These are phyloP conservation scores for Trichoderma endophyticum DNA, from an alignment of 2,329 filamentous ascomycete species.

Conservation along the genomic window DNA sequence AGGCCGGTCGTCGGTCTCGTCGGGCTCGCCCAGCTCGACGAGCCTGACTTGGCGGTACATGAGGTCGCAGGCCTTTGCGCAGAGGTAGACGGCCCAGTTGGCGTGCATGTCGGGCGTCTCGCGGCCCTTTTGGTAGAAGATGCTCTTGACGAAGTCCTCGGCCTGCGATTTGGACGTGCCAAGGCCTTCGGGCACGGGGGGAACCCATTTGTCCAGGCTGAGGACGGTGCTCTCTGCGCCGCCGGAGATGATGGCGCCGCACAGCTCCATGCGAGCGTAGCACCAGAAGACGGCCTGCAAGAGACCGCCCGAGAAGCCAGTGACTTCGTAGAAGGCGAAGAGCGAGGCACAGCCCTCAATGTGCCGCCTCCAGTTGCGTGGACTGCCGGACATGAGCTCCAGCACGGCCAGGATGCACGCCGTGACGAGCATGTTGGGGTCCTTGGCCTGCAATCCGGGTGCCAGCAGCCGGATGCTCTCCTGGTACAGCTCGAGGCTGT, in stretches of 20 bases:
- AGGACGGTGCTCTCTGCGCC: constrained; percentile 48
- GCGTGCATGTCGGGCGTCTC: constrained; percentile 47
- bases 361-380: constrained; percentile 52
- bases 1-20: constrained; percentile 36
- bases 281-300: constrained; percentile 56
- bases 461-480: constrained; percentile 46
- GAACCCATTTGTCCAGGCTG: constrained; percentile 48
- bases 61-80: constrained; percentile 48
- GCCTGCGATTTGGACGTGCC: constrained; percentile 23
- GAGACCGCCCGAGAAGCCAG: constrained; percentile 43
- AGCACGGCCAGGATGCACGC: constrained; percentile 47
- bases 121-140: constrained; percentile 30
- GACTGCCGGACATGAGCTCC: constrained; percentile 47
- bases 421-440: constrained; percentile 44
- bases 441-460: constrained; percentile 41
- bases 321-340: constrained; percentile 48
- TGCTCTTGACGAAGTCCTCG: constrained; percentile 26
- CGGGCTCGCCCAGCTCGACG: constrained; percentile 40
- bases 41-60: constrained; percentile 32
- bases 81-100: constrained; percentile 54
- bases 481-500: constrained; percentile 53
- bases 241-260: constrained; percentile 51
- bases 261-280: constrained; percentile 56
- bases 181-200: constrained; percentile 23
- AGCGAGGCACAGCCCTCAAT: constrained; percentile 55